Base-by-base conservation (phyloP, 768 basidiomycete genomes). In the Boletus vinaceobasis region DNA sequence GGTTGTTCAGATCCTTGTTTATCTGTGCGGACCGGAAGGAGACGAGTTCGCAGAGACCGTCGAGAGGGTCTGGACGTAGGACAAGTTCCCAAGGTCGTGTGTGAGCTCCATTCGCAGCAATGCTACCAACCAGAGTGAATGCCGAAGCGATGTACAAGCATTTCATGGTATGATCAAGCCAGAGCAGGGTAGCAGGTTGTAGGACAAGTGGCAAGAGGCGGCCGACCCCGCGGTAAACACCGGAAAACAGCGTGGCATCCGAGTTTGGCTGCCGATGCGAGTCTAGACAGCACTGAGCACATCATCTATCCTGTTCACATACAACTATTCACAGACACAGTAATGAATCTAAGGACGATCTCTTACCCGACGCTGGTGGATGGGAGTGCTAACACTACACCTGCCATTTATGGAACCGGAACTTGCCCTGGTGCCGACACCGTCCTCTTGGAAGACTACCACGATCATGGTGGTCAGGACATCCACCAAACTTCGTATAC, bases 21-120 rank as follows among this genome's bases (percentile, higher is more conserved):
- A 56, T 51, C 51, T 68, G 64, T 8, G 57, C 40, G 10, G 55
- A 52, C 43, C 52, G 53, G 42, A 68, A 56, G 8, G 61, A 65
- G 21, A 68, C 37, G 35, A 53, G 19, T 29, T 53, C 14, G 56
- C 67, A 68, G 55, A 33, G 35, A 29, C 56, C 54, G n/a, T 53
- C 37, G 44, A 57, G 43, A 26, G 55, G 53, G 49, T 69, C 50
- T n/a, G 48, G n/a, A 43, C 53, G 59, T 10, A 68, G 23, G 21
- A 61, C 59, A 21, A 68, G 68, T 35, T 68, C 62, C 85, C 86
- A 66, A 90, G 96, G 23, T 89, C 92, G 23, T 86, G 87, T 79
- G 82, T 85, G 87, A 87, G 74, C 42, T 85, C 79, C 27, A 10
- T n/a, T 43, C 8, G 53, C 60, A 26, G 36, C 19, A 7, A 46